Conservation (phyloP, 768 basidiomycete genomes). For the Gymnopilus dilepis region DNA sequence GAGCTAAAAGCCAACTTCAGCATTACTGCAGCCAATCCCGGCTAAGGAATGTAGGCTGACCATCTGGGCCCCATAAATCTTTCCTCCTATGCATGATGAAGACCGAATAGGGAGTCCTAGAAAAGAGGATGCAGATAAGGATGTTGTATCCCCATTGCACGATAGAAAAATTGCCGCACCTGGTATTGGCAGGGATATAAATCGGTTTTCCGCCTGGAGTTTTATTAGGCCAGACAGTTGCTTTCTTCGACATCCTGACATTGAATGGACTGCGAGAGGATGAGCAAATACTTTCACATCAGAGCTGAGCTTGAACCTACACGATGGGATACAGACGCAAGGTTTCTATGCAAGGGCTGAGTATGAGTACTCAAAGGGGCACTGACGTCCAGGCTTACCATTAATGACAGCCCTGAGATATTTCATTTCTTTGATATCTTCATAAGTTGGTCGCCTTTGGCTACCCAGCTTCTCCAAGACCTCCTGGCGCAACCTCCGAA, state of each 20-base stretch:
- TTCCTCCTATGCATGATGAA: conserved; percentile 53
- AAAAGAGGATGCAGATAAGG: conserved; percentile 39
- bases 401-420: conserved; percentile 38
- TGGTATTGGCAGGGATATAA: conserved; percentile 38
- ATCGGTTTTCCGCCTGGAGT: conserved; percentile 24
- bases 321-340: conserved; percentile 44
- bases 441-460: conserved; percentile 43
- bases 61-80: conserved; percentile 61
- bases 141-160: neutral
- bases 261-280: conserved; percentile 14
- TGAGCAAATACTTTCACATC: conserved; percentile 27
- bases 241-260: conserved; percentile 13
- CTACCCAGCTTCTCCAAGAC: conserved; percentile 44
- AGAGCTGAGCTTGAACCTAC: conserved; percentile 24
- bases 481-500: conserved; percentile 44
- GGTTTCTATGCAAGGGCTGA: conserved; percentile 36
- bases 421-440: conserved; percentile 53
- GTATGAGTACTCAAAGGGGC: neutral
- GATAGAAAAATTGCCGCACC: conserved; percentile 41
- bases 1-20: conserved; percentile 37
- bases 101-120: conserved; percentile 44
- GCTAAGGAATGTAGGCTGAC: conserved; percentile 34
- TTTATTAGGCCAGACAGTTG: conserved; percentile 22
- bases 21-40: neutral
- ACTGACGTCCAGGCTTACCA: conserved; percentile 34